Conservation (phyloP, 257 asterid genomes). For the Leonotis leonurus region DNA sequence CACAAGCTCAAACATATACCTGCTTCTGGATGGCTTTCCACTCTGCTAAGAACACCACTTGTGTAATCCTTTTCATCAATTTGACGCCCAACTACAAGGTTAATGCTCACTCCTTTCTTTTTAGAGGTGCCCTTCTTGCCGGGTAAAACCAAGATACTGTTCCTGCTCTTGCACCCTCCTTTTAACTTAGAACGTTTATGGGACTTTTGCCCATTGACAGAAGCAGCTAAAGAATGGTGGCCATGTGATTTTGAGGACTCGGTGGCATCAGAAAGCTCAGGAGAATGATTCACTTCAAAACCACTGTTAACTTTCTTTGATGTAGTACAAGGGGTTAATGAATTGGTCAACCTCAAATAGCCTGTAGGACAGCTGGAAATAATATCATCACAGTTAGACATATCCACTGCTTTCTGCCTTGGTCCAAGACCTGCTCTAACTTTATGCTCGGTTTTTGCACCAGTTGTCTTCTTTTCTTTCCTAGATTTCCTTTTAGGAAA, state of each 20-base stretch:
- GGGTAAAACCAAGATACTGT: slow-evolving; percentile 29
- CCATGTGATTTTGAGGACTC: slow-evolving; percentile 30
- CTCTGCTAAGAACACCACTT: slow-evolving; percentile 25
- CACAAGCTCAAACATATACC: slow-evolving; percentile 31
- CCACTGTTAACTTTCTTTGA: slow-evolving; percentile 19
- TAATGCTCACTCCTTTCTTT: slow-evolving; percentile 37
- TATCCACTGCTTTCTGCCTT: slow-evolving; percentile 26
- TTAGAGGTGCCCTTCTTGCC: slow-evolving; percentile 34
- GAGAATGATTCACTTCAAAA: slow-evolving; percentile 29
- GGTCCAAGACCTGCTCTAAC: slow-evolving; percentile 25
- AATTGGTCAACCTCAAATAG: slow-evolving; percentile 15
- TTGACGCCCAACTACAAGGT: slow-evolving; percentile 26
- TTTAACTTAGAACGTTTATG: slow-evolving; percentile 27
- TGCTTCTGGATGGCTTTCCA: slow-evolving; percentile 33
- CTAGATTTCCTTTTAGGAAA: slow-evolving; percentile 27
- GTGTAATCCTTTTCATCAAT: slow-evolving; percentile 26
- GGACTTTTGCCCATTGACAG: slow-evolving; percentile 25
- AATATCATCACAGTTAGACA: slow-evolving; percentile 22
- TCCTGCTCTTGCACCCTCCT: slow-evolving; percentile 35
- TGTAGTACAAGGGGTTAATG: slow-evolving; percentile 9
- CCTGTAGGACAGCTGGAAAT: slow-evolving; percentile 6
- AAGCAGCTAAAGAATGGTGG: slow-evolving; percentile 25
- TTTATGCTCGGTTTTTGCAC: slow-evolving; percentile 24
- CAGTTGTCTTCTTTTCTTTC: slow-evolving; percentile 40
- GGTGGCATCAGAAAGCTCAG: slow-evolving; percentile 20